phyloP scores from a whole-genome alignment of 495 filamentous ascomycete species.

The Aspergillus asperescens region DNA sequence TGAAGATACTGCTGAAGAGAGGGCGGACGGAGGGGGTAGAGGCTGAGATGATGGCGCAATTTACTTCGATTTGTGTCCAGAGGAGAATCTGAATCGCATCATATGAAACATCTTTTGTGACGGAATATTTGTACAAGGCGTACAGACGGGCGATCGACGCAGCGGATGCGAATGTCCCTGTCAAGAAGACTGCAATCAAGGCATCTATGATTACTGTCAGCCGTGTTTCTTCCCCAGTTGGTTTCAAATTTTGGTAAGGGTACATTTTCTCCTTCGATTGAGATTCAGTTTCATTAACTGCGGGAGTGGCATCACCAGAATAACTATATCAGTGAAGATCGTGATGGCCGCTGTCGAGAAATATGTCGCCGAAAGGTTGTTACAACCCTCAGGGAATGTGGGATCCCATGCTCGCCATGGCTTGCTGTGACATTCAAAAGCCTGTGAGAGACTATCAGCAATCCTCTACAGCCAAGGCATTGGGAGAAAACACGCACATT shows the following conservation, averaged over 20 bases:
- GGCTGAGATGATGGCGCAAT: conserved; percentile 18
- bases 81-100: conserved; percentile 16
- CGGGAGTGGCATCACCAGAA: conserved; percentile 24
- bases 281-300: conserved; percentile 26
- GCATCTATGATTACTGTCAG: conserved; percentile 7
- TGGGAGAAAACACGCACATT: conserved; percentile 3
- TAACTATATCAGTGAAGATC: conserved; percentile 31
- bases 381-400: conserved; percentile 14
- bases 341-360: conserved; percentile 21
- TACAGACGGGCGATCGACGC: conserved; percentile 18
- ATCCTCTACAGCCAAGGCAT: not conserved
- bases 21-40: conserved; percentile 16
- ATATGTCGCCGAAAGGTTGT: conserved; percentile 12
- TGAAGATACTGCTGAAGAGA: conserved; percentile 9
- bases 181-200: conserved; percentile 15
- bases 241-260: not conserved
- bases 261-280: conserved; percentile 13
- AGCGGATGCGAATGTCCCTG: conserved; percentile 15
- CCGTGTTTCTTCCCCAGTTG: not conserved
- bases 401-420: conserved; percentile 21
- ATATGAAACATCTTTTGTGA: conserved; percentile 13
- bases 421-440: conserved; percentile 20
- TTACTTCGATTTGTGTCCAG: conserved; percentile 19
- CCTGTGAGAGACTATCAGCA: conserved; percentile 5
- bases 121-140: conserved; percentile 16